These are phyloP conservation scores for Acanthamoeba polyphaga DNA, from an alignment of 208 protist species.

Conservation along the genomic window DNA sequence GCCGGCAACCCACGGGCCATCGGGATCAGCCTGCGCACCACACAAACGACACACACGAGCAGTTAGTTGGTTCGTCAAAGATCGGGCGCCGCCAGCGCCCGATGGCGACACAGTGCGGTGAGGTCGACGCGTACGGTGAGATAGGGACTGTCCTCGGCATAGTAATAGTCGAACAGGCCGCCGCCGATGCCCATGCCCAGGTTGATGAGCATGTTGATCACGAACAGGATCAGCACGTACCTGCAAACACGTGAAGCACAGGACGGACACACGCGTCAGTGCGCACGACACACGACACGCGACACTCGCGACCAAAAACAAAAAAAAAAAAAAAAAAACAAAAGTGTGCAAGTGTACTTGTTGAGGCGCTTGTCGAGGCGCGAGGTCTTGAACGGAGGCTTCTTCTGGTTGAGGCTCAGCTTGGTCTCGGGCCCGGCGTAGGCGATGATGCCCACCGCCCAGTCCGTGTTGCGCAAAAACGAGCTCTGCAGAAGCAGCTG, in stretches of 20 bases:
- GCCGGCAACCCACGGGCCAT: slow-evolving; percentile 41
- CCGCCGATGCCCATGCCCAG: slow-evolving; percentile 11
- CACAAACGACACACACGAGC: background rate
- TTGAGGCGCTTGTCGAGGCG: slow-evolving; percentile 74
- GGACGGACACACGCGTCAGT: background rate
- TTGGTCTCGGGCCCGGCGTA: slow-evolving; percentile 87
- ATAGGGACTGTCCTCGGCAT: background rate
- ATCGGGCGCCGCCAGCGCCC: no score
- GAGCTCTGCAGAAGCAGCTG: slow-evolving; percentile 75
- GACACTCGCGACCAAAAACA: background rate
- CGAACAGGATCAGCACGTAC: slow-evolving; percentile 63
- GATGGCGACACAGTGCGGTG: background rate
- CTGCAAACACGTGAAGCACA: slow-evolving; percentile 12
- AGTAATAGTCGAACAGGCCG: slow-evolving; percentile 23
- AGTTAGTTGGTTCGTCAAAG: no score
- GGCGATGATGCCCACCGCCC: slow-evolving; percentile 84
- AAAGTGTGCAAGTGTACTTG: background rate
- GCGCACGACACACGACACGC: background rate
- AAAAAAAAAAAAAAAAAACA: background rate
- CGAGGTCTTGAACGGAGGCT: slow-evolving; percentile 80
- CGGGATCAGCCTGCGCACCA: background rate
- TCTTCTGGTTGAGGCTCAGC: slow-evolving; percentile 80
- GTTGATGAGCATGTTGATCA: slow-evolving; percentile 33
- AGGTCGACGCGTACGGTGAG: background rate
- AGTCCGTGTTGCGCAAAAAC: slow-evolving; percentile 85